Evolutionary conservation across 148 eudicot genomes (phyloP), one percentile per base, ranked within the genome.

Genomic region (Suaeda aralocaspica): DNA sequence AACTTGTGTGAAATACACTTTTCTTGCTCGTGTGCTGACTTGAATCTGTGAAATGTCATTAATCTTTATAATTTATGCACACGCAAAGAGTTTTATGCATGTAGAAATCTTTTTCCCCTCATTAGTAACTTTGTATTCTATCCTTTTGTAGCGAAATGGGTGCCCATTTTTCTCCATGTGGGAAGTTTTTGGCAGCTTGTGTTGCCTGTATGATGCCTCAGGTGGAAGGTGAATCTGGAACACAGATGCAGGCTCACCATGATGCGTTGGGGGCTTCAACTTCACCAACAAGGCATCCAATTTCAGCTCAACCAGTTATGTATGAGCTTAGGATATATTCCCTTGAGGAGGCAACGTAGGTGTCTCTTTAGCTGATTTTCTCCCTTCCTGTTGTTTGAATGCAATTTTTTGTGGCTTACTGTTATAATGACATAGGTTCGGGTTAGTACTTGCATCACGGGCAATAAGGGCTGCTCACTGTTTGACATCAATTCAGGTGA

Each of bases 381-480:
- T 8, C 21, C 39, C 25, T 71, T 14, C 34, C 21, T 21, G 42
- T 4, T 61, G 52, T 18, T 59, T 52, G 13, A 2, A 24, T n/a
- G 3, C 26, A 48, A 19, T 7, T 22, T 36, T 48, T 34, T 0
- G 3, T 34, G 51, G 41, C 39, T 30, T 41, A 53, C 42, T 59
- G 1, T 57, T 62, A 58, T 61, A 55, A 39, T 24, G 14, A 31
- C 82, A 52, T 74, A 91, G 99, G 77, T 95, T 95, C 74, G 99
- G 99, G 29, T 64, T 59, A 64, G 94, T 95, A 70, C 93, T 95
- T 83, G 85, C 92, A 31, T 95, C 99, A 66, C 89, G 99, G 59
- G 91, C 97, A 25, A 83, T 95, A 73, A 95, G 99, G 77, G 99
- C 99, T 67, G 99, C 99, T 71, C 99, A 95, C 76, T 95, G 99